Evolutionary conservation across 768 basidiomycete species (phyloP), one percentile per base, ranked within the genome.

Genomic region (Jaapia argillacea): DNA sequence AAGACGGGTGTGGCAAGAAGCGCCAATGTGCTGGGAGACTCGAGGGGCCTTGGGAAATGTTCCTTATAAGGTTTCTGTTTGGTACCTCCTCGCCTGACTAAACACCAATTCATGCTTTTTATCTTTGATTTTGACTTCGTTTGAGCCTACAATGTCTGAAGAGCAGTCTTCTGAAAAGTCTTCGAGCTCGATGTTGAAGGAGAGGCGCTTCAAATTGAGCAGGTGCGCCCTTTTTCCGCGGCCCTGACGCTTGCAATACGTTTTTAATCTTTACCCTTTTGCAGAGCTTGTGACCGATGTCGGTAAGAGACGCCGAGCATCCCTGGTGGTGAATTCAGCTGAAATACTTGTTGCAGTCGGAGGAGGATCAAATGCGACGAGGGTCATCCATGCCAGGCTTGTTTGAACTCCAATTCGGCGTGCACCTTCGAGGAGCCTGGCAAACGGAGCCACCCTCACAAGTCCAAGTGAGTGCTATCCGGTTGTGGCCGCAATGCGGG

Each of bases 351-450:
- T n/a, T 50, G 4, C 51, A 89, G 86, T 16, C 83, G 86, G 43
- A 70, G 87, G 53, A 68, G 87, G 54, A 90, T 90, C 58, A 86
- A 85, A 54, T 90, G 87, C 56, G 87, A 90, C 52, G 87, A 90
- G 58, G 87, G 87, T 0, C 85, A 88, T 55, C 87, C 87, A 25
- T 90, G 86, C 59, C 85, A 89, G 62, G 85, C 86, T 10, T 90
- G 87, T 59, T 61, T 88, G n/a, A 80, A 81, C 4, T 83, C 86
- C 7, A 83, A 73, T 54, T 86, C 86, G 2, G 66, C 82, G 5
- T 90, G 87, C 50, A 89, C 87, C 0, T 89, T 89, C 54, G 87
- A 89, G 60, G 87, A 89, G 60, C 82, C 85, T 2, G 85, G 85
- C 2, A 90, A 90, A 65, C 69, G 85, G 45, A 82, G 80, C 1